phyloP scores from a whole-genome alignment of 306 rosid genomes.

The Rubus parviflorus region DNA sequence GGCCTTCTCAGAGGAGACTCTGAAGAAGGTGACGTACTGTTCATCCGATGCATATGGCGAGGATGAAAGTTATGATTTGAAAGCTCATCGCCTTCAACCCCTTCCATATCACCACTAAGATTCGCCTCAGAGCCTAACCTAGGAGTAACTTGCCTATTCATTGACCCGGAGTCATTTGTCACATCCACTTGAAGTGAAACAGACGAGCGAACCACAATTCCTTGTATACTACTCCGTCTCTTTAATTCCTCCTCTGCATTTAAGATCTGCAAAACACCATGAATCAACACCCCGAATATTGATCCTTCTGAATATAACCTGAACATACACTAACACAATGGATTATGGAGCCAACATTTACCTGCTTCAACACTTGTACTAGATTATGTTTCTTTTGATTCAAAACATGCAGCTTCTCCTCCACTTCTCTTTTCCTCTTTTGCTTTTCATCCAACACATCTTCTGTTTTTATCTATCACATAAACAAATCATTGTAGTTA shows the following conservation, averaged over 20 bases:
- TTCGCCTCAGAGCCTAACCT: conserved; percentile 63
- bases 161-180: conserved; percentile 62
- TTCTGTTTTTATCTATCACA: conserved; percentile 41
- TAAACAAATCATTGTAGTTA: conserved; percentile 6
- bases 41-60: conserved; percentile 52
- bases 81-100: conserved; percentile 69
- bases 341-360: conserved; percentile 10
- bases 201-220: conserved; percentile 45
- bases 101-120: conserved; percentile 63
- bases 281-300: conserved; percentile 1
- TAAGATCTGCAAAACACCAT: conserved; percentile 61
- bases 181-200: conserved; percentile 62
- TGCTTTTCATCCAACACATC: conserved; percentile 42
- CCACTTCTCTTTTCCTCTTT: conserved; percentile 75
- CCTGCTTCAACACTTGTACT: conserved; percentile 91
- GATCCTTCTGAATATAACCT: not conserved
- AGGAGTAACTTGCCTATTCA: conserved; percentile 48
- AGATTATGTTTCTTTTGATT: conserved; percentile 77
- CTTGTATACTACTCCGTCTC: conserved; percentile 62
- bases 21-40: conserved; percentile 87
- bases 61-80: conserved; percentile 52
- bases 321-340: not conserved
- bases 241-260: conserved; percentile 89
- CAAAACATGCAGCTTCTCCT: conserved; percentile 71
- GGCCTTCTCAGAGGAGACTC: conserved; percentile 90